Conservation (phyloP, 768 basidiomycete species). For the Termitomyces sp. region DNA sequence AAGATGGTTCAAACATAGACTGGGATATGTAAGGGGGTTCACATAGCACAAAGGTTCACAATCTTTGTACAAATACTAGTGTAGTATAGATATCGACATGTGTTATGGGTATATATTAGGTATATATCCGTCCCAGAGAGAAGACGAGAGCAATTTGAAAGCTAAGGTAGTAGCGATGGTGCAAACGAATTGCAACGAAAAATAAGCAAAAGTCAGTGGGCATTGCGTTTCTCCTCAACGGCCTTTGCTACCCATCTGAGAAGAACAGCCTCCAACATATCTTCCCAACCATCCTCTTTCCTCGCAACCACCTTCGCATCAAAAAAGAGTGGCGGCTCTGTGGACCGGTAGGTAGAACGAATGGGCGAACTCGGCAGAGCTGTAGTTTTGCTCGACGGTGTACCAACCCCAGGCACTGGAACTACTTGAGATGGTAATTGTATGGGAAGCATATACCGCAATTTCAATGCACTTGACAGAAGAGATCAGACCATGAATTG, state of each 20-base stretch:
- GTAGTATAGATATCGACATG: background rate
- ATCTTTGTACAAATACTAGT: background rate
- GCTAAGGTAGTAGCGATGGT: background rate
- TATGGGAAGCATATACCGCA: constrained; percentile 78
- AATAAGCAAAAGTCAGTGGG: constrained; percentile 14
- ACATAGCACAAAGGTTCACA: too few relatives aligned
- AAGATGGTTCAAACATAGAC: background rate
- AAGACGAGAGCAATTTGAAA: background rate
- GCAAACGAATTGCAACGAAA: background rate
- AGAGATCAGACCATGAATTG: background rate
- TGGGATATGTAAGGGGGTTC: background rate
- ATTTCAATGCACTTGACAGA: constrained; percentile 64
- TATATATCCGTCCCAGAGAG: background rate
- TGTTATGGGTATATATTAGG: background rate
- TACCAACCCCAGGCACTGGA: constrained; percentile 15
- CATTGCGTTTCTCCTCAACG: constrained; percentile 58
- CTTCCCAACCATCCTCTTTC: constrained; percentile 77
- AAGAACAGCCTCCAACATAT: constrained; percentile 67
- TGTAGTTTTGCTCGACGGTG: constrained; percentile 22
- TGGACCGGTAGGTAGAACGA: constrained; percentile 32
- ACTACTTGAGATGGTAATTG: constrained; percentile 45
- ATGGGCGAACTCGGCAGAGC: constrained; percentile 29
- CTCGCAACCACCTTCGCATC: constrained; percentile 74
- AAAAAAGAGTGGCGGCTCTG: constrained; percentile 57
- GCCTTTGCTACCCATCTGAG: constrained; percentile 67